Percentiles rank a stretch among this genome's conserved stretches.
Evolutionary conservation across 352 stramenopile genomes (phyloP).

Genomic region (Phytophthora megakarya): DNA sequence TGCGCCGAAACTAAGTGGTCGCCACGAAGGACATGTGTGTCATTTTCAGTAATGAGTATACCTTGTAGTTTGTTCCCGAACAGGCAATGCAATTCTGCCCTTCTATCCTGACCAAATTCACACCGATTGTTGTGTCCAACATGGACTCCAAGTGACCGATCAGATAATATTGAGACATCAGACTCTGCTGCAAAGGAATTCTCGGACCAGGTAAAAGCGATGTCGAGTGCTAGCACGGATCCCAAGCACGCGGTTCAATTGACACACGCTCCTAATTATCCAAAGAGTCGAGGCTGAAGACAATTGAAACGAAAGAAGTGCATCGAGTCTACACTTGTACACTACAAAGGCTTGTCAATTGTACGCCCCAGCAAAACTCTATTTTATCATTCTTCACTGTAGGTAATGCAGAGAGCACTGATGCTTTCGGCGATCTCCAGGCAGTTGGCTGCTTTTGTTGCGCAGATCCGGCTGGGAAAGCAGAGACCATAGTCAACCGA

Average conservation of each 20-base stretch:
- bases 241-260: not conserved
- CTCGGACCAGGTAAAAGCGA: constrained; percentile 6
- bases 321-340: not conserved
- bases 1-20: constrained; percentile 21
- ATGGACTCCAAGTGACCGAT: constrained; percentile 6
- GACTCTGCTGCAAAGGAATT: not conserved
- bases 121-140: too few species aligned
- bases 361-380: not conserved
- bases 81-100: not conserved
- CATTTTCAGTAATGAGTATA: constrained; percentile 1
- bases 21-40: not conserved
- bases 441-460: constrained; percentile 4
- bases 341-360: not conserved
- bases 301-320: constrained; percentile 1
- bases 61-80: not conserved
- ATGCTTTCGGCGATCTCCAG: not conserved
- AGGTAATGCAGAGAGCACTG: not conserved
- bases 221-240: not conserved
- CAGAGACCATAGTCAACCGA: constrained; percentile 3
- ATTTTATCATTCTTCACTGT: constrained; percentile 15
- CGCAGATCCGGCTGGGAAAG: constrained; percentile 8
- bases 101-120: not conserved
- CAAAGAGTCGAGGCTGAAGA: not conserved
- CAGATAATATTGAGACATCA: constrained; percentile 1
- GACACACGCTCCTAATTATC: not conserved